A percentile compares a stretch with the other conserved stretches of the same genome.
These are phyloP conservation scores for Apiotrichum gamsii DNA, from an alignment of 1,284 basidiomycete species.

Conservation along the genomic window DNA sequence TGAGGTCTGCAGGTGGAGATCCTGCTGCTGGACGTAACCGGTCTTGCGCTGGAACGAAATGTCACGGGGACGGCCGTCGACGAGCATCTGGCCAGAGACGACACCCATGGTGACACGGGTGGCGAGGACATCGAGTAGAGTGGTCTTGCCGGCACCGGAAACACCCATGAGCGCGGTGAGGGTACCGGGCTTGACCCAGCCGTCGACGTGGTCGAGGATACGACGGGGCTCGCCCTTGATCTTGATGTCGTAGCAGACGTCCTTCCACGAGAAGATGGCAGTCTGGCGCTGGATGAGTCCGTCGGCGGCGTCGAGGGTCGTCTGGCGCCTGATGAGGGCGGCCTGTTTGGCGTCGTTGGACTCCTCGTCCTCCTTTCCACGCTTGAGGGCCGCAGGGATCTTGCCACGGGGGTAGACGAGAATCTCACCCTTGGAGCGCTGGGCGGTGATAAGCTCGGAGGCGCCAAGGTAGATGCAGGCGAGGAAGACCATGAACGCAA, in stretches of 20 bases:
- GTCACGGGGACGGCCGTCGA: conserved; percentile 67
- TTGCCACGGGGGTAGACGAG: conserved; percentile 50
- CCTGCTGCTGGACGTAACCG: conserved; percentile 75
- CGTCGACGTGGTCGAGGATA: conserved; percentile 71
- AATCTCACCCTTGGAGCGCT: conserved; percentile 52
- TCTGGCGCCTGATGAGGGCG: not conserved
- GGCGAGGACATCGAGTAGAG: conserved; percentile 75
- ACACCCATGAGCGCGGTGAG: conserved; percentile 63
- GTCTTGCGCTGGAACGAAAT: conserved; percentile 57
- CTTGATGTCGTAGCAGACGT: conserved; percentile 57
- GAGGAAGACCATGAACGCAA: conserved; percentile 55
- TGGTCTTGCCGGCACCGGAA: conserved; percentile 71
- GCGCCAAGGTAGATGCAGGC: conserved; percentile 52
- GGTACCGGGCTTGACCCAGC: conserved; percentile 74
- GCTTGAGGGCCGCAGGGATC: conserved; percentile 36
- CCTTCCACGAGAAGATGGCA: conserved; percentile 49
- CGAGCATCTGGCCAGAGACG: conserved; percentile 68
- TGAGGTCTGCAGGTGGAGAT: conserved; percentile 64
- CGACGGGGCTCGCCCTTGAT: conserved; percentile 56
- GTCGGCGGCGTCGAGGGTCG: conserved; percentile 21
- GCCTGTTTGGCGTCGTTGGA: conserved; percentile 22
- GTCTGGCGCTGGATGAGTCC: conserved; percentile 46
- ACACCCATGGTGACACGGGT: conserved; percentile 71
- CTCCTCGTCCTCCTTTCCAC: conserved; percentile 23
- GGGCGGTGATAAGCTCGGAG: conserved; percentile 51